Base-by-base conservation (phyloP, 2,329 filamentous ascomycete genomes). In the Pestalotiopsis sp. region DNA sequence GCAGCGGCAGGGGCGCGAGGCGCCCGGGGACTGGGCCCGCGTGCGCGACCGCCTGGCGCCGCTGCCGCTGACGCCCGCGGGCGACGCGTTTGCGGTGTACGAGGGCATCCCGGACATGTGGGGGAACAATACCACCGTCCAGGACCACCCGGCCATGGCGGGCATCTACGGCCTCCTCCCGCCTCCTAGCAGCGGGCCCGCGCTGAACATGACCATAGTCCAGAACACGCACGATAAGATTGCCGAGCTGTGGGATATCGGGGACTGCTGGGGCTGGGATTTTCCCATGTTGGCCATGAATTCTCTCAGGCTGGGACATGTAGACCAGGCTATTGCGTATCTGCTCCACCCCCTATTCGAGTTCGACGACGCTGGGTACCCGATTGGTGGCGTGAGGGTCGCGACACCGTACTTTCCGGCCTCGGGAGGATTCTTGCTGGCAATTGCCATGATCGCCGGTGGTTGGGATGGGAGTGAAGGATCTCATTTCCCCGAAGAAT, bases 381-480 rank as follows among this genome's bases (percentile, higher is more conserved):
- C 86, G 0, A 76, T 85, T 4, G 87, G 87, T 5, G 85, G 85
- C 0, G 78, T 80, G 4, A 80, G 84, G 57, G 87, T 88, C 9
- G 81, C 86, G 1, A 89, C 87, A 36, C 87, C 87, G 11, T 89
- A 89, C 75, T 87, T 89, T 68, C 87, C 87, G 0, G 83, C 82
- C 23, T 81, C 82, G 45, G 81, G 84, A 2, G 81, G 81, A 1
- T 77, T 89, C 68, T 71, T 89, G 72, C 74, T 87, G 39, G 85
- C 85, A 0, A 78, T 86, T 68, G 87, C 84, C 2, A 87, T 88
- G 85, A 84, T 89, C 83, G 84, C 85, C 12, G 86, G 85, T 1
- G 87, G 85, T 0, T 89, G 87, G 87, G 86, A 88, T 72, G 84
- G 81, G 2, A 75, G 74, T 61, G 80, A 81, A n/a, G 84, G 80